These are phyloP conservation scores for Hypoxylon rickii DNA, from an alignment of 495 filamentous ascomycete species.

Conservation along the genomic window DNA sequence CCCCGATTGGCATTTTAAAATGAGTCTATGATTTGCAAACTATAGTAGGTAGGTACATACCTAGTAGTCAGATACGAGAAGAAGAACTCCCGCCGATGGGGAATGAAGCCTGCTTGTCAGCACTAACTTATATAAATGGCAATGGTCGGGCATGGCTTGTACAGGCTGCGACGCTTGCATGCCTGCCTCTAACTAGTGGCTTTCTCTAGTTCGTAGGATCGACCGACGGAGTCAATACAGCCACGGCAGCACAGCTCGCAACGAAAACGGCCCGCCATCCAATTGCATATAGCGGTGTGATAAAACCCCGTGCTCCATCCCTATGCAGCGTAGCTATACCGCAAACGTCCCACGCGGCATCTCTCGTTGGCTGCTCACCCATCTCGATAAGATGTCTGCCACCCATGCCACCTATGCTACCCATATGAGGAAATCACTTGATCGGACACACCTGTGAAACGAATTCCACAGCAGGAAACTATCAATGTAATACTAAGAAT, in stretches of 20 bases:
- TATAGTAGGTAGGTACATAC: background rate
- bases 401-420: conserved; percentile 10
- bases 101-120: conserved; percentile 16
- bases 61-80: too few relatives aligned
- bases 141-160: too few relatives aligned
- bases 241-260: too few relatives aligned
- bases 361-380: conserved; percentile 22
- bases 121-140: conserved; percentile 18
- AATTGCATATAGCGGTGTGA: conserved; percentile 27
- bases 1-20: background rate
- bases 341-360: background rate
- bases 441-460: conserved; percentile 20
- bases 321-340: background rate
- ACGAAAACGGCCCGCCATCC: conserved; percentile 10
- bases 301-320: conserved; percentile 9
- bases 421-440: conserved; percentile 24
- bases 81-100: too few relatives aligned
- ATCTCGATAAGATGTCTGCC: background rate
- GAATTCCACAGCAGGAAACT: background rate
- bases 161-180: too few relatives aligned
- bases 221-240: conserved; percentile 10
- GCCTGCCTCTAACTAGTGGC: too few relatives aligned
- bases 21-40: too few relatives aligned
- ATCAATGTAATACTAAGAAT: background rate
- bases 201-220: conserved; percentile 9